Conservation (phyloP, 306 rosid genomes). For the Vicia villosa region DNA sequence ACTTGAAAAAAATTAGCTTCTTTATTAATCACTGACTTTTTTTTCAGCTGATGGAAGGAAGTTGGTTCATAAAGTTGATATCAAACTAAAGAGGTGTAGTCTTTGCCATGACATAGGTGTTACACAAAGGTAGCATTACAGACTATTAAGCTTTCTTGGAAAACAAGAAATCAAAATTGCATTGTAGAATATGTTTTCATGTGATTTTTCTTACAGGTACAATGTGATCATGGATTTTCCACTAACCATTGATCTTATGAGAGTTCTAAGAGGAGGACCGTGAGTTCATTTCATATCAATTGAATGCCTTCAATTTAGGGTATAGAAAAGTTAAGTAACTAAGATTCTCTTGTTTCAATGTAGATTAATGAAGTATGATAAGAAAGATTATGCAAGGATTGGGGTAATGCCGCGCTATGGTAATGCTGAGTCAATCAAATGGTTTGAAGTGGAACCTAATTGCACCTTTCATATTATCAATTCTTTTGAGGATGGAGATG, state of each 20-base stretch:
- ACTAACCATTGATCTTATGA: constrained; percentile 55
- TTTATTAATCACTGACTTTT: neutral
- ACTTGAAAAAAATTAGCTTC: neutral
- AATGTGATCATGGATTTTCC: constrained; percentile 74
- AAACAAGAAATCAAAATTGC: too few relatives aligned
- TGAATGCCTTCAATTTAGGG: neutral
- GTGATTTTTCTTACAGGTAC: constrained; percentile 47
- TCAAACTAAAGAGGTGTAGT: constrained; percentile 53
- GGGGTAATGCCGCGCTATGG: constrained; percentile 82
- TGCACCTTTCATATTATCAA: constrained; percentile 71
- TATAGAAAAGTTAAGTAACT: constrained; percentile 9
- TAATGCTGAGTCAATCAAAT: constrained; percentile 53
- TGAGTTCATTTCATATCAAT: constrained; percentile 44
- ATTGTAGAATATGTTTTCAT: constrained; percentile 7
- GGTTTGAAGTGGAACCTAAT: constrained; percentile 70
- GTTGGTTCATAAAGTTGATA: constrained; percentile 60
- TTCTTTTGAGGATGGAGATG: constrained; percentile 61
- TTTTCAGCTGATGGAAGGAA: constrained; percentile 65
- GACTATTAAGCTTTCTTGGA: neutral
- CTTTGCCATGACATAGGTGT: constrained; percentile 70
- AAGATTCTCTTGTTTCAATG: constrained; percentile 2
- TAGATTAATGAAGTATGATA: constrained; percentile 54
- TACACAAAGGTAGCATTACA: constrained; percentile 54
- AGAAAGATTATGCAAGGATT: constrained; percentile 62
- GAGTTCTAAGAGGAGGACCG: constrained; percentile 63